Percentiles rank a stretch among this genome's conserved stretches.
phyloP scores from a whole-genome alignment of 345 rosid genomes.

The Euclidium syriacum region DNA sequence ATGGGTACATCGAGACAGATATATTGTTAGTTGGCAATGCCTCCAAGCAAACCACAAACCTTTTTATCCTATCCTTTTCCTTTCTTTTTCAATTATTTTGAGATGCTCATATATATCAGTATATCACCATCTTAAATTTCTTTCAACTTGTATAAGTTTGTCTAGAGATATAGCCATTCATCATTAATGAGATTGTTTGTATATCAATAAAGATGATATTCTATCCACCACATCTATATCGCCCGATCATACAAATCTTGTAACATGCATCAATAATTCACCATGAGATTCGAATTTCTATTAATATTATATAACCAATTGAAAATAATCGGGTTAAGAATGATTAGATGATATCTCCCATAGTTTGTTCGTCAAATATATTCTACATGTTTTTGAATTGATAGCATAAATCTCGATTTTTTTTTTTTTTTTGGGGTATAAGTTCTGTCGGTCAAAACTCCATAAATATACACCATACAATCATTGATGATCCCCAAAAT shows the following conservation, averaged over 20 bases:
- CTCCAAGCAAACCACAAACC: slow-evolving; percentile 35
- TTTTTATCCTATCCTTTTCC: slow-evolving; percentile 3
- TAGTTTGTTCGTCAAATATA: slow-evolving; percentile 6
- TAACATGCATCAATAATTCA: slow-evolving; percentile 15
- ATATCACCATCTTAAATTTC: slow-evolving; percentile 9
- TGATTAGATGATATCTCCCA: slow-evolving; percentile 17
- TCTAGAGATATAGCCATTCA: neutral
- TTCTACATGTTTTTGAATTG: slow-evolving; percentile 9
- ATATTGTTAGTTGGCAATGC: slow-evolving; percentile 37
- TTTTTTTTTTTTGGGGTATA: neutral
- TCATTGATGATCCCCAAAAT: neutral
- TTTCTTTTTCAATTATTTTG: slow-evolving; percentile 10
- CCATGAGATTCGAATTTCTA: slow-evolving; percentile 9
- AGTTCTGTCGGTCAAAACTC: neutral
- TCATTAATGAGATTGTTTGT: slow-evolving; percentile 19
- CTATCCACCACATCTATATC: slow-evolving; percentile 17
- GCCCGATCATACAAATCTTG: neutral
- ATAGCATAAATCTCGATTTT: neutral
- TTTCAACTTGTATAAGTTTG: slow-evolving; percentile 18
- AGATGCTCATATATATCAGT: neutral
- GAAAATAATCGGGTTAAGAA: neutral
- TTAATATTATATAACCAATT: neutral
- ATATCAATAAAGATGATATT: neutral
- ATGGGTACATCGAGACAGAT: slow-evolving; percentile 17
- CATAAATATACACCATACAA: neutral